These are phyloP conservation scores for Areca catechu DNA, from an alignment of 176 grass and related monocot genomes.

Conservation along the genomic window DNA sequence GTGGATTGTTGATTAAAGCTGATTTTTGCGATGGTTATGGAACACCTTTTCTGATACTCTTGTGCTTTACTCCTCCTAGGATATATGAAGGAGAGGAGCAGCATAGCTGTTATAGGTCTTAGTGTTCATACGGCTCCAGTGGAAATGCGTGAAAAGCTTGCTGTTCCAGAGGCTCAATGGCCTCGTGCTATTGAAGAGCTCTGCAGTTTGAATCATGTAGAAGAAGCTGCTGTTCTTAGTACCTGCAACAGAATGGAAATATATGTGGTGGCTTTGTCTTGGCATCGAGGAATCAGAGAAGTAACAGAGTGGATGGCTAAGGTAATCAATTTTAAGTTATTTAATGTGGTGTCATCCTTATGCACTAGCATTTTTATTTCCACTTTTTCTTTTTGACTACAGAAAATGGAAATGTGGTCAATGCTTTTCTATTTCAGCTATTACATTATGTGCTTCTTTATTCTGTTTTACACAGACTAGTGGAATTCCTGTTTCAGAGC, in stretches of 20 bases:
- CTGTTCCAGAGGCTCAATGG: constrained; percentile 82
- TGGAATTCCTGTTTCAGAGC: constrained; percentile 66
- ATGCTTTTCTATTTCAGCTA: not conserved
- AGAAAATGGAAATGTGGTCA: not conserved
- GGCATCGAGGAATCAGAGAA: constrained; percentile 94
- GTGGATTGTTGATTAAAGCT: too few relatives aligned
- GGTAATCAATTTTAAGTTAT: constrained; percentile 30
- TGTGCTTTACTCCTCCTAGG: constrained; percentile 34
- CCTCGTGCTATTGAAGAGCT: constrained; percentile 87
- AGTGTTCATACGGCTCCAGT: constrained; percentile 90
- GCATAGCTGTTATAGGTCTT: constrained; percentile 85
- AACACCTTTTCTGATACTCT: constrained; percentile 15
- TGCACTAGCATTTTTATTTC: constrained; percentile 6
- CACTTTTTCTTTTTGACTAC: not conserved
- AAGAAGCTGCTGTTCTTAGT: constrained; percentile 97
- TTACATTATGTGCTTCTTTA: too few relatives aligned
- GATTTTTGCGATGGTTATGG: not conserved
- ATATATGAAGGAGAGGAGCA: constrained; percentile 96
- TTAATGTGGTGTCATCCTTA: constrained; percentile 5
- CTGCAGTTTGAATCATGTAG: constrained; percentile 73
- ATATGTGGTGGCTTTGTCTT: constrained; percentile 88
- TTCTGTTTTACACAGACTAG: constrained; percentile 41
- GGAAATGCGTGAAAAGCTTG: constrained; percentile 94
- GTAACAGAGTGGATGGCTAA: constrained; percentile 97
- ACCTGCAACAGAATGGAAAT: constrained; percentile 99